Conservation (phyloP, 345 rosid species). For the Eucalyptus microcorys region DNA sequence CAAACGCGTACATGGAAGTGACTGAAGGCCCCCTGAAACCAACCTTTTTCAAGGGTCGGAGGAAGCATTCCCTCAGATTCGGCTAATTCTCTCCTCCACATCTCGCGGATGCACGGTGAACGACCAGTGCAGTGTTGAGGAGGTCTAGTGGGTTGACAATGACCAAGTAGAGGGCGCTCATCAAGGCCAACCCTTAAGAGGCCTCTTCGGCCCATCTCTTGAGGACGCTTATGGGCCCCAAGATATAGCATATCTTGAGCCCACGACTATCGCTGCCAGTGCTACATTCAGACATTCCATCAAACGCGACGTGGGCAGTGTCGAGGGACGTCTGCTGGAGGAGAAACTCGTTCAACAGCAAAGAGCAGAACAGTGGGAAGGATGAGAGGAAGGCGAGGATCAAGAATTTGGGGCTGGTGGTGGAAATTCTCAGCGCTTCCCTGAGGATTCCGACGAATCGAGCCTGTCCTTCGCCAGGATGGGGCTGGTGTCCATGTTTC, state of each 20-base stretch:
- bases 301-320: not conserved
- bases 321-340: not conserved
- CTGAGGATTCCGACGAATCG: not conserved
- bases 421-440: not conserved
- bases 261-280: not conserved
- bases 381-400: slow-evolving; percentile 5
- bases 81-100: not conserved
- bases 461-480: not conserved
- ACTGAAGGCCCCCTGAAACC: slow-evolving; percentile 19
- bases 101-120: slow-evolving; percentile 1
- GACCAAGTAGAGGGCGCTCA: not conserved
- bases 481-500: not conserved
- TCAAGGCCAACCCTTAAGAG: not conserved
- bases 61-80: not conserved
- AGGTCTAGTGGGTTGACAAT: slow-evolving; percentile 9
- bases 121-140: slow-evolving; percentile 4
- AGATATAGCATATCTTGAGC: not conserved
- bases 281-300: not conserved
- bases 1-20: slow-evolving; percentile 16
- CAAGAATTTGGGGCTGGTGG: slow-evolving; percentile 5
- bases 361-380: slow-evolving; percentile 6
- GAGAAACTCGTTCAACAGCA: not conserved
- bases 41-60: not conserved
- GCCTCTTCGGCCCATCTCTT: not conserved
- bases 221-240: not conserved